phyloP scores from a whole-genome alignment of 805 yeast genomes.

The Yarrowia sp. region DNA sequence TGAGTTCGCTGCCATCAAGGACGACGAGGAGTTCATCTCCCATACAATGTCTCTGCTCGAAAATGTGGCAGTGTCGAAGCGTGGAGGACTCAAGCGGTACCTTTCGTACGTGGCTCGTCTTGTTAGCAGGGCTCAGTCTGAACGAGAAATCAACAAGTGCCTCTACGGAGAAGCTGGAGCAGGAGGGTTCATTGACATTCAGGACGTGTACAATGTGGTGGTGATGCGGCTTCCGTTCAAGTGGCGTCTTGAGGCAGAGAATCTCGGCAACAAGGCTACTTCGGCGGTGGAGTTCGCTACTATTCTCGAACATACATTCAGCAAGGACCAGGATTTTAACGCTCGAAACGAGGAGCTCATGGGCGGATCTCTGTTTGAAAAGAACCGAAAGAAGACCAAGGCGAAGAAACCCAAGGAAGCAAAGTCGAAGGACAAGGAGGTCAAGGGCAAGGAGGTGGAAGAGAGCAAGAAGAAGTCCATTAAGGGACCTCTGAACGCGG shows the following conservation, averaged over 20 bases:
- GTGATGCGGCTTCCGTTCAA: slow-evolving; percentile 5
- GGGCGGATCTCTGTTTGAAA: slow-evolving; percentile 21
- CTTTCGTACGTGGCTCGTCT: slow-evolving; percentile 20
- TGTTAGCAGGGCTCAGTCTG: slow-evolving; percentile 14
- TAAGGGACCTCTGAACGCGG: not conserved
- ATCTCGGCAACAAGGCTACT: not conserved
- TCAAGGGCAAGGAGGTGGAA: not conserved
- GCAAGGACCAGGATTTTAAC: slow-evolving; percentile 18
- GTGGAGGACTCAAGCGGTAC: slow-evolving; percentile 18
- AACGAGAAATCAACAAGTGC: slow-evolving; percentile 24
- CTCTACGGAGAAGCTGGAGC: not conserved
- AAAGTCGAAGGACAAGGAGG: not conserved
- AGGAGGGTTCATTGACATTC: not conserved
- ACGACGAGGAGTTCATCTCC: not conserved
- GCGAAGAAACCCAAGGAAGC: not conserved
- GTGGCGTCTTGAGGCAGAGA: slow-evolving; percentile 10
- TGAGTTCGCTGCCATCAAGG: slow-evolving; percentile 3
- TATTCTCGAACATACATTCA: slow-evolving; percentile 11
- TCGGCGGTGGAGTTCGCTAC: slow-evolving; percentile 24
- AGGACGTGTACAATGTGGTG: not conserved
- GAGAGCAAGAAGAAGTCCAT: not conserved
- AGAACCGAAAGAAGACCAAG: slow-evolving; percentile 4
- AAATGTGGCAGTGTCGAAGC: slow-evolving; percentile 15
- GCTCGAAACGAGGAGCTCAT: slow-evolving; percentile 10
- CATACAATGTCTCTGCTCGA: slow-evolving; percentile 9